A percentile compares a stretch with the other conserved stretches of the same genome.
Evolutionary conservation across 176 grass and related monocot species (phyloP).

Genomic region (Musa itinerans): DNA sequence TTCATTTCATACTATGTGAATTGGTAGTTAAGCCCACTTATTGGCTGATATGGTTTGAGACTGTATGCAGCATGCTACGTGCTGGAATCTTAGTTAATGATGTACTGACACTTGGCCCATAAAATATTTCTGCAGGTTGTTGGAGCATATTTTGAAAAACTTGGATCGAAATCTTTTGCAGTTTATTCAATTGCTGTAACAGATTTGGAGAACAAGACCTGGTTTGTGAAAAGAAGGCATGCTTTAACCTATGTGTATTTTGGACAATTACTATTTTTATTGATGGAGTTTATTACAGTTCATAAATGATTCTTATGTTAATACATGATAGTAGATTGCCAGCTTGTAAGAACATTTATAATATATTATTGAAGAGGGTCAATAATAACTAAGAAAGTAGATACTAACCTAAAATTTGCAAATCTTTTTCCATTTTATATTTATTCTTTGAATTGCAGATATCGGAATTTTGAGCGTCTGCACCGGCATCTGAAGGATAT

Average conservation of each 20-base stretch:
- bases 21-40: background rate
- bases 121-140: slow-evolving; percentile 61
- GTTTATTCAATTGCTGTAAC: slow-evolving; percentile 97
- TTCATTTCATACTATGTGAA: background rate
- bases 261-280: background rate
- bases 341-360: background rate
- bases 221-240: slow-evolving; percentile 99
- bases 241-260: slow-evolving; percentile 16
- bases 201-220: slow-evolving; percentile 74
- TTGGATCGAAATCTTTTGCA: slow-evolving; percentile 88
- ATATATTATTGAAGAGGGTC: background rate
- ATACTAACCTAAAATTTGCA: background rate
- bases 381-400: background rate
- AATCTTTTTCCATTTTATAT: background rate
- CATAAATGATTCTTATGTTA: background rate
- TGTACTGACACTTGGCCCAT: background rate
- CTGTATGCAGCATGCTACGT: background rate
- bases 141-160: slow-evolving; percentile 93
- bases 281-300: background rate
- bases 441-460: slow-evolving; percentile 52
- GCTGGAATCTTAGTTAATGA: background rate
- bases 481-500: slow-evolving; percentile 87
- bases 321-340: background rate
- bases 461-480: slow-evolving; percentile 92
- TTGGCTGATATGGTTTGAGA: background rate